Percentiles rank a stretch among this genome's conserved stretches.
phyloP scores from a whole-genome alignment of 768 basidiomycete species.

The Kwoniella mangroviensis region DNA sequence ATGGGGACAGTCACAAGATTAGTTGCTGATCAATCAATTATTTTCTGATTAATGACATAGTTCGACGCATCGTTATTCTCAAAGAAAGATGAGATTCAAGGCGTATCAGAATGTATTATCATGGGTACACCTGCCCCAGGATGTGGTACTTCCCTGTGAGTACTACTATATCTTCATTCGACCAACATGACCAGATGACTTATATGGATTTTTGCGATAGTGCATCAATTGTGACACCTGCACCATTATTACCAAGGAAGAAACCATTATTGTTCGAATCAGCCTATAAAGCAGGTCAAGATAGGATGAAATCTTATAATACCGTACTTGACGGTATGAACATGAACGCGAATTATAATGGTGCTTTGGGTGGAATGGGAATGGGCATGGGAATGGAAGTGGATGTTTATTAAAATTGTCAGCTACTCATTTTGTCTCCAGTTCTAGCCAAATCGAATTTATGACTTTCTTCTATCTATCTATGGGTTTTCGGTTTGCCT shows the following conservation, averaged over 20 bases:
- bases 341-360: background rate
- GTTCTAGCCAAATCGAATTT: background rate
- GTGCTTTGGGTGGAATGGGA: background rate
- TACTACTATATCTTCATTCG: background rate
- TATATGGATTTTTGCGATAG: conserved; percentile 28
- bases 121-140: conserved; percentile 96
- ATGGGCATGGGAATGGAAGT: conserved; percentile 9
- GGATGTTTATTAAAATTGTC: conserved; percentile 8
- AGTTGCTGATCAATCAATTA: background rate
- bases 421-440: background rate
- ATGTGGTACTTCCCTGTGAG: conserved; percentile 90
- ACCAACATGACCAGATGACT: background rate
- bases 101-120: conserved; percentile 99
- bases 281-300: conserved; percentile 45
- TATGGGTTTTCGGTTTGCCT: background rate
- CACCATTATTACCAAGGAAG: conserved; percentile 52
- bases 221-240: conserved; percentile 58
- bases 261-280: conserved; percentile 59
- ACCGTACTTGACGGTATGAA: background rate
- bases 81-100: conserved; percentile 91
- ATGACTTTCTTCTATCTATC: background rate
- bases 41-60: conserved; percentile 16
- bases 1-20: too few species aligned
- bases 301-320: conserved; percentile 10
- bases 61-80: conserved; percentile 97